Evolutionary conservation across 164 flowering plant genomes (phyloP).

Genomic region (Protea cynaroides): DNA sequence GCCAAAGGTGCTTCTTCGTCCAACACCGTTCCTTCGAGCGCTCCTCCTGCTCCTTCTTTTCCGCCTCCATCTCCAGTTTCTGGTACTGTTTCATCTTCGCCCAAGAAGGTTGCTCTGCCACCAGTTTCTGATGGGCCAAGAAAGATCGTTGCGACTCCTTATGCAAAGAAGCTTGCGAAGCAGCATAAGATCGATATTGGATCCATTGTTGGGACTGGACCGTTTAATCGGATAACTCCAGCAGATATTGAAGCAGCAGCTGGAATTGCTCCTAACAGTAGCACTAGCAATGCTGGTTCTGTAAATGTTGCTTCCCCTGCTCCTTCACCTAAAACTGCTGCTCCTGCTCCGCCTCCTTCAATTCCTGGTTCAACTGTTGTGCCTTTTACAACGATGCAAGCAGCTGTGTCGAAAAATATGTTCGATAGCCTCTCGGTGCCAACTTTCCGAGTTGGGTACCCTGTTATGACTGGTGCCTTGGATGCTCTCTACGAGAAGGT

Average conservation of each 20-base stretch:
- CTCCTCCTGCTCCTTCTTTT: constrained; percentile 21
- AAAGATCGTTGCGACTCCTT: constrained; percentile 73
- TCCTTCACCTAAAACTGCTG: constrained; percentile 22
- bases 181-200: constrained; percentile 76
- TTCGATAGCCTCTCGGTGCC: constrained; percentile 84
- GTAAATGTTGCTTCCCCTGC: constrained; percentile 21
- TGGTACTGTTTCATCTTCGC: constrained; percentile 18
- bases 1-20: constrained; percentile 38
- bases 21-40: constrained; percentile 19
- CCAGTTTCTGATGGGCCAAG: constrained; percentile 33
- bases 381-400: constrained; percentile 84
- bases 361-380: constrained; percentile 60
- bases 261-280: constrained; percentile 48
- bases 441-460: constrained; percentile 84
- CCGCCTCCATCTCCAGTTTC: constrained; percentile 23
- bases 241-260: constrained; percentile 77
- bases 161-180: constrained; percentile 88
- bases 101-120: constrained; percentile 7
- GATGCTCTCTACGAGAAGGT: constrained; percentile 86
- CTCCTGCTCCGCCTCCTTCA: constrained; percentile 25
- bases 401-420: constrained; percentile 88
- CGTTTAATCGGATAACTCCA: constrained; percentile 73
- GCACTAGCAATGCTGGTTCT: constrained; percentile 22
- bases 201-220: constrained; percentile 69
- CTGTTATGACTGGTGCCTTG: constrained; percentile 70